Conservation (phyloP, 23 red algal genomes). For the Cyanidiococcus yangmingshanensis region DNA sequence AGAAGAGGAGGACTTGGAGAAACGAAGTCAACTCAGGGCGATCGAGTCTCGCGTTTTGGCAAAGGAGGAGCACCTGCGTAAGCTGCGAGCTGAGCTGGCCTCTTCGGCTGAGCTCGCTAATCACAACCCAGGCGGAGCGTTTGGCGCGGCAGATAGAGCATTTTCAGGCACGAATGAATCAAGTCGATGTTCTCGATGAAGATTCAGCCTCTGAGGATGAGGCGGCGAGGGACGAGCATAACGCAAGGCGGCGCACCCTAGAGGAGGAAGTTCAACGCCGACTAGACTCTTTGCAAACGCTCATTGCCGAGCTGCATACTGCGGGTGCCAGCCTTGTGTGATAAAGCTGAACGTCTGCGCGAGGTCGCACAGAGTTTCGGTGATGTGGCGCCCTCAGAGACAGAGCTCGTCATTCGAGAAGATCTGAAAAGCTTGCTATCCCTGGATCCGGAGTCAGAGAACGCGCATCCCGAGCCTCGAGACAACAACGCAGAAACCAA, state of each 20-base stretch:
- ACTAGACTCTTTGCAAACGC: neutral
- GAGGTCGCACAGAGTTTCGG: constrained; percentile 18
- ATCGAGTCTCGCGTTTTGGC: neutral
- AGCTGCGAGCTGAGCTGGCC: neutral
- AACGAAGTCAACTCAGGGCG: neutral
- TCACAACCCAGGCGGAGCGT: neutral
- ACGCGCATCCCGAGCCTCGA: neutral
- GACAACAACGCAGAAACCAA: neutral
- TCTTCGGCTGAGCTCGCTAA: neutral
- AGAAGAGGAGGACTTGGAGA: neutral
- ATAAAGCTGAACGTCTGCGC: neutral
- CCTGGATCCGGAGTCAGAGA: neutral
- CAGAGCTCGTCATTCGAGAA: neutral
- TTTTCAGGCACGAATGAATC: neutral
- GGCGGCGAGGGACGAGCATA: neutral
- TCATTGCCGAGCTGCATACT: neutral
- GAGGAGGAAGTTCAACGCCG: neutral
- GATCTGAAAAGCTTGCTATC: neutral
- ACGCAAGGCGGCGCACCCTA: neutral
- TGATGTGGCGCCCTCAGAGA: neutral
- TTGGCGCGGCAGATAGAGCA: neutral
- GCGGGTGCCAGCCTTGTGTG: neutral
- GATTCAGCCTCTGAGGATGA: neutral
- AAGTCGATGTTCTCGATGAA: neutral
- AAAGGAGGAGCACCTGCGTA: neutral